Conservation (phyloP, 768 basidiomycete species). For the Boletus patriciae region DNA sequence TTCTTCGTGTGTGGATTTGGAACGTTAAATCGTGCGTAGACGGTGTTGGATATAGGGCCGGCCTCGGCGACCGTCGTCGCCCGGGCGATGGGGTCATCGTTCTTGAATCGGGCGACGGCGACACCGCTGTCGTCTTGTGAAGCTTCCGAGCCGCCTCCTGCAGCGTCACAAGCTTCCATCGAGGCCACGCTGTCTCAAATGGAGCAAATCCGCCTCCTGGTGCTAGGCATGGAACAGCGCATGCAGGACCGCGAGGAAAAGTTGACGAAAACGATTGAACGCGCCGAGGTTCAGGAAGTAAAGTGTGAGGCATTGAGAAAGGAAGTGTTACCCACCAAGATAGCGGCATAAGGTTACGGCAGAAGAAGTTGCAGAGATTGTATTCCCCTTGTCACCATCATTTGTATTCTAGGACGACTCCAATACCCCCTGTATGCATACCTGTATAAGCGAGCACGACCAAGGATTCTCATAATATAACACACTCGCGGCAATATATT, state of each 20-base stretch:
- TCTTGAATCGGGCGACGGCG: slow-evolving; percentile 24
- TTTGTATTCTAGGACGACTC: slow-evolving; percentile 25
- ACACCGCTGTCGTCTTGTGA: slow-evolving; percentile 21
- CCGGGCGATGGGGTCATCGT: slow-evolving; percentile 29
- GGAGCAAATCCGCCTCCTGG: slow-evolving; percentile 64
- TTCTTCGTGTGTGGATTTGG: too few species aligned
- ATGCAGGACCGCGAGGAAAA: slow-evolving; percentile 62
- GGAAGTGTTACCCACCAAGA: slow-evolving; percentile 33
- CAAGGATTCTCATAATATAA: slow-evolving; percentile 8
- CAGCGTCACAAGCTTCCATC: slow-evolving; percentile 26
- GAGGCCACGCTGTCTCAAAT: slow-evolving; percentile 57
- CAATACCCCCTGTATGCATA: slow-evolving; percentile 13
- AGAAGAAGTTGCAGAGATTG: neutral
- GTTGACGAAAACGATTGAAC: slow-evolving; percentile 56
- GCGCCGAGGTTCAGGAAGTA: slow-evolving; percentile 58
- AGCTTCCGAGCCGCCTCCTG: slow-evolving; percentile 7
- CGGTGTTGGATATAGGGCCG: slow-evolving; percentile 39
- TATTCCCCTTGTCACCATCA: slow-evolving; percentile 10
- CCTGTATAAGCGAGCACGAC: neutral
- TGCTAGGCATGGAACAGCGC: slow-evolving; percentile 76
- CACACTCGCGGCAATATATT: slow-evolving; percentile 28
- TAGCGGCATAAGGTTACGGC: slow-evolving; percentile 6
- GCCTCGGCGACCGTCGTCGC: slow-evolving; percentile 30
- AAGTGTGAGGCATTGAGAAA: slow-evolving; percentile 52
- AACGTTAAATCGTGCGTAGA: slow-evolving; percentile 11